Evolutionary conservation across 2,329 filamentous ascomycete species (phyloP).

Genomic region (Penicillium sp.): DNA sequence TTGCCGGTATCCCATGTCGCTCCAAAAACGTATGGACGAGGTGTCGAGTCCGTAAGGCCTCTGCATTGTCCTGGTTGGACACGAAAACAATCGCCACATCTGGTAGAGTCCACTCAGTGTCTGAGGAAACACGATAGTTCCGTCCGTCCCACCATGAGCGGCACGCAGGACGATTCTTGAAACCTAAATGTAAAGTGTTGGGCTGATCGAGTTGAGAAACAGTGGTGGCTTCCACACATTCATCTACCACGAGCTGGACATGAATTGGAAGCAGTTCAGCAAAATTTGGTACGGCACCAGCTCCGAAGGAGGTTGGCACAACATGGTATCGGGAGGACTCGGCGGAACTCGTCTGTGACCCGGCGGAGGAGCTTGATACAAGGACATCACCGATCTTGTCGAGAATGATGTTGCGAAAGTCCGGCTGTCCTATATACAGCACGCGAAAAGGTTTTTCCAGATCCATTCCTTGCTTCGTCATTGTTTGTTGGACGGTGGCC

Average conservation of each 20-base stretch:
- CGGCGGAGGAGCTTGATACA: slow-evolving; percentile 36
- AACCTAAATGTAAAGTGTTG: slow-evolving; percentile 32
- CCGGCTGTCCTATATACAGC: slow-evolving; percentile 39
- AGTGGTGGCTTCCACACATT: slow-evolving; percentile 36
- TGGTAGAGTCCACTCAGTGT: slow-evolving; percentile 40
- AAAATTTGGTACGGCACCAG: slow-evolving; percentile 42
- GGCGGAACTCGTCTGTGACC: slow-evolving; percentile 31
- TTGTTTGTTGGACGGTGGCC: slow-evolving; percentile 42
- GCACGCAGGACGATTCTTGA: slow-evolving; percentile 38
- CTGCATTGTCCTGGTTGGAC: slow-evolving; percentile 31
- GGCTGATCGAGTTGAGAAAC: slow-evolving; percentile 22
- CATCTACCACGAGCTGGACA: slow-evolving; percentile 46
- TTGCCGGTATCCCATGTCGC: slow-evolving; percentile 41
- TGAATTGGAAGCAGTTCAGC: slow-evolving; percentile 46
- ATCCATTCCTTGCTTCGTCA: slow-evolving; percentile 37
- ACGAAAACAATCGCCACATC: slow-evolving; percentile 45
- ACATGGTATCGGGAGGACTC: slow-evolving; percentile 45
- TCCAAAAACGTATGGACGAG: slow-evolving; percentile 39
- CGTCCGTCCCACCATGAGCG: slow-evolving; percentile 35
- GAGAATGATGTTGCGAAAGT: slow-evolving; percentile 39
- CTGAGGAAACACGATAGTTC: slow-evolving; percentile 37
- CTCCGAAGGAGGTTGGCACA: slow-evolving; percentile 45
- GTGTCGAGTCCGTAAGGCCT: slow-evolving; percentile 26
- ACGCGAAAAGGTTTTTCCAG: slow-evolving; percentile 43
- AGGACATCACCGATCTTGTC: slow-evolving; percentile 47